These are phyloP conservation scores for cucumber (Cucumis sativus) DNA, from an alignment of 306 rosid genomes.

Conservation along the genomic window Cucumber_9930_V3 NC_026661.2:14243501-14244000, in stretches of 20 bases:
- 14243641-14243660: neutral
- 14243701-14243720: constrained; percentile 4
- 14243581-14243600: neutral
- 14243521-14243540: neutral
- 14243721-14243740: neutral
- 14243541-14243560: neutral
- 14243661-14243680: constrained; percentile 8
- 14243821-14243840: neutral
- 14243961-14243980: neutral
- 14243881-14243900: neutral
- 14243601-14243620: neutral
- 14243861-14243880: neutral
- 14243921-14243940: neutral
- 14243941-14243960: neutral
- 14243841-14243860: neutral
- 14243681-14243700: constrained; percentile 8
- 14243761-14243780: neutral
- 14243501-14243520: too few relatives aligned
- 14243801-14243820: neutral
- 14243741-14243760: neutral
- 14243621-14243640: neutral
- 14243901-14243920: neutral
- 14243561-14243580: neutral
- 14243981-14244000: constrained; percentile 4
- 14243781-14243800: neutral